These are phyloP conservation scores for Blepharisma stoltei DNA, from an alignment of 73 alveolate species.

Conservation along the genomic window DNA sequence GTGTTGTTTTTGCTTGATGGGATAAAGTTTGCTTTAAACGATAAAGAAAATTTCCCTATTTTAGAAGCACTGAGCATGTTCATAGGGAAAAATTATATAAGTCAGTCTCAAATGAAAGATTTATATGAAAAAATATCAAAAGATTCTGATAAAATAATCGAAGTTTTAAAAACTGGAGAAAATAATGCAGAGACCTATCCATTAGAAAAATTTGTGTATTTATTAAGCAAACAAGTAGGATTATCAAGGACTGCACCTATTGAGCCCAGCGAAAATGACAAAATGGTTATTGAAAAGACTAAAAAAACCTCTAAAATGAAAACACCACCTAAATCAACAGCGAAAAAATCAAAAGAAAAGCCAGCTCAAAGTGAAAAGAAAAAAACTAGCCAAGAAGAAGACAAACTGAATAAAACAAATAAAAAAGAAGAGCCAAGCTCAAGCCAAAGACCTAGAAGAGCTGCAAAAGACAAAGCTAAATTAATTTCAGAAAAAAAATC, in stretches of 20 bases:
- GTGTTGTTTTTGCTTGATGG: constrained; percentile 15
- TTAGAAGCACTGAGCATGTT: constrained; percentile 6
- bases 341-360: too few relatives aligned
- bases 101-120: constrained; percentile 23
- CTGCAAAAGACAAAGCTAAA: too few relatives aligned
- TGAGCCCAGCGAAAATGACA: neutral
- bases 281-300: neutral
- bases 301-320: too few relatives aligned
- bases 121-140: constrained; percentile 10
- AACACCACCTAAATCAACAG: too few relatives aligned
- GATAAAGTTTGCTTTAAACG: neutral
- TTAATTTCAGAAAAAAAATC: too few relatives aligned
- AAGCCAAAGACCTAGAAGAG: too few relatives aligned
- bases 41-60: constrained; percentile 14
- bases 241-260: neutral
- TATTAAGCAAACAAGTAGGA: neutral
- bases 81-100: neutral
- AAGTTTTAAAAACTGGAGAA: neutral
- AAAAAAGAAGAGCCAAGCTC: too few relatives aligned
- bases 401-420: too few relatives aligned
- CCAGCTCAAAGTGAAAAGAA: too few relatives aligned
- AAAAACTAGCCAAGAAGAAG: too few relatives aligned
- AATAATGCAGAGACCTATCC: neutral
- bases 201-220: neutral
- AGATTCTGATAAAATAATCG: constrained; percentile 12